Percentiles rank a stretch among this genome's conserved stretches.
These are phyloP conservation scores for Penicillium verrucosum DNA, from an alignment of 2,329 filamentous ascomycete genomes.

Conservation along the genomic window DNA sequence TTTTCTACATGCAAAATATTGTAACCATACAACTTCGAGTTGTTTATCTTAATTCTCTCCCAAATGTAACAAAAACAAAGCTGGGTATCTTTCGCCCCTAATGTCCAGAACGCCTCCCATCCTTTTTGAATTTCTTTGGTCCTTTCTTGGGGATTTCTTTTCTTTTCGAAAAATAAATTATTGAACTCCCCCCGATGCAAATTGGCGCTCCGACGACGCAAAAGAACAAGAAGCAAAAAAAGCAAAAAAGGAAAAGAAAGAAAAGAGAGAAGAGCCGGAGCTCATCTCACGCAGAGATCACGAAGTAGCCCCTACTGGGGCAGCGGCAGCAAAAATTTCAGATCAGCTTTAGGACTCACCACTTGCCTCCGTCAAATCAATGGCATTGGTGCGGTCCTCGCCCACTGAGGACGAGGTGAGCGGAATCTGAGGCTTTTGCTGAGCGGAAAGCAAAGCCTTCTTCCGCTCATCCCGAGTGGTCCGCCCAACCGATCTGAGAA, in stretches of 20 bases:
- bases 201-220: not conserved
- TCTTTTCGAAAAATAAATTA: not conserved
- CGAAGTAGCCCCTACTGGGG: not conserved
- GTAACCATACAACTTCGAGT: not conserved
- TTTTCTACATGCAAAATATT: not conserved
- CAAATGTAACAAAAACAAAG: not conserved
- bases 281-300: not conserved
- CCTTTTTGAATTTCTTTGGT: not conserved
- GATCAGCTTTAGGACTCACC: not conserved
- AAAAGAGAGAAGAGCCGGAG: not conserved
- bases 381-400: not conserved
- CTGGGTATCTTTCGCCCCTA: slow-evolving; percentile 8
- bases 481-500: slow-evolving; percentile 56
- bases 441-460: not conserved
- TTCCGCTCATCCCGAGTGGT: slow-evolving; percentile 42
- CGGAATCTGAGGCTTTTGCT: not conserved
- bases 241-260: no score
- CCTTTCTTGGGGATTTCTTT: not conserved
- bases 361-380: not conserved
- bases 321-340: not conserved
- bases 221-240: not conserved
- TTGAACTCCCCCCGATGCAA: not conserved
- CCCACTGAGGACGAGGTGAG: not conserved
- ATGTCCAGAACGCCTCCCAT: not conserved
- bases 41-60: not conserved